A percentile compares a stretch with the other conserved stretches of the same genome.
Conservation (phyloP, 345 rosid genomes). For the Isatis tinctoria region DNA sequence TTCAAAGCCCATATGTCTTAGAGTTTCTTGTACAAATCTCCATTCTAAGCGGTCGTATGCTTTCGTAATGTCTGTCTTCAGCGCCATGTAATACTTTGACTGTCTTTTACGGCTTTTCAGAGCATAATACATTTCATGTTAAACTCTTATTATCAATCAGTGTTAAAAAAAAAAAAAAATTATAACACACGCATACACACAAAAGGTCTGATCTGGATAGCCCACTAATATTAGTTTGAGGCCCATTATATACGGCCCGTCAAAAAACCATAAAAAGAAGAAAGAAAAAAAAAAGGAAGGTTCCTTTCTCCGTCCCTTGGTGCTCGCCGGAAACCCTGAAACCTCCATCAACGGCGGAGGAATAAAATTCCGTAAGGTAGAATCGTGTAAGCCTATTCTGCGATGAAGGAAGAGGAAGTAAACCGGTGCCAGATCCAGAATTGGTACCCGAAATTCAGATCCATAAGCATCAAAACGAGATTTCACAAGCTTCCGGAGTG, state of each 20-base stretch:
- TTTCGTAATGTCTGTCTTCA: no score
- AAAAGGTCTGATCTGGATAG: background rate
- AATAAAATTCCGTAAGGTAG: background rate
- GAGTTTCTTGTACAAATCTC: no score
- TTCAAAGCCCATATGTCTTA: no score
- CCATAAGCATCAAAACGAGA: constrained; percentile 57
- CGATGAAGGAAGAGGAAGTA: constrained; percentile 71
- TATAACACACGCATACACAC: no score
- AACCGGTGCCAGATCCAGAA: constrained; percentile 80
- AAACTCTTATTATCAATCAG: no score
- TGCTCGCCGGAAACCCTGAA: background rate
- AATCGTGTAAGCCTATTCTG: background rate
- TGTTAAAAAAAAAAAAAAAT: no score
- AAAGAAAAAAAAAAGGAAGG: background rate
- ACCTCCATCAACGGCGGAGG: background rate
- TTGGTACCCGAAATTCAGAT: constrained; percentile 81
- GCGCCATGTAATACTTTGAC: no score
- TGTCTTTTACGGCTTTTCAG: no score
- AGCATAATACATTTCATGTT: no score
- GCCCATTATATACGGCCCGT: background rate
- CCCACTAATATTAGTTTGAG: background rate
- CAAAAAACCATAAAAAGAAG: no score
- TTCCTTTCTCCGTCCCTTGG: background rate
- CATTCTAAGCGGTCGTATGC: no score
- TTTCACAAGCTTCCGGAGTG: constrained; percentile 71